Evolutionary conservation across 1,284 basidiomycete genomes (phyloP).

Genomic region (Microbotryum intermedium): DNA sequence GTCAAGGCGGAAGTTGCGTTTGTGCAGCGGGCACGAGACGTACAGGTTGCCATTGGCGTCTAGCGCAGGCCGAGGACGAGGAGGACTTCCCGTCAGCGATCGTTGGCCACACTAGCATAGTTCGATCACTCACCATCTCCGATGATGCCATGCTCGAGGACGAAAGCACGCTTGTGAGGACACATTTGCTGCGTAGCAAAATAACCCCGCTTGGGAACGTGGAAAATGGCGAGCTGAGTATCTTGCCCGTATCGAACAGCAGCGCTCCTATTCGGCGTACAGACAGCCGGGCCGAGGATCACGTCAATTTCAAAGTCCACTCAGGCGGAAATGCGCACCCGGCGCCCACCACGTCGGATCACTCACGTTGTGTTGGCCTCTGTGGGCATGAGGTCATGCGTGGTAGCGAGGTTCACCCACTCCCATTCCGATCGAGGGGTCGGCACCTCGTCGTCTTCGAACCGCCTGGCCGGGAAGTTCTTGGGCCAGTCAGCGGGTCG

Average conservation of each 20-base stretch:
- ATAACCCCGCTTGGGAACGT: constrained; percentile 51
- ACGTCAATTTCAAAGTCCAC: too few species aligned
- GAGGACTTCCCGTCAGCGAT: not conserved
- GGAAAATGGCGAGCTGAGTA: constrained; percentile 60
- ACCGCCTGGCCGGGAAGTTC: constrained; percentile 36
- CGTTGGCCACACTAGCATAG: constrained; percentile 38
- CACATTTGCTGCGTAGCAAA: constrained; percentile 60
- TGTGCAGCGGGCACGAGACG: constrained; percentile 37
- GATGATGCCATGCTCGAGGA: constrained; percentile 56
- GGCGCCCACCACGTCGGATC: not conserved
- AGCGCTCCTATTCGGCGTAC: constrained; percentile 40
- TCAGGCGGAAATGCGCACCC: constrained; percentile 33
- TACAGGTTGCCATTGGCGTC: constrained; percentile 26
- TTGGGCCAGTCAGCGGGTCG: constrained; percentile 65
- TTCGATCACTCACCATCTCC: constrained; percentile 36
- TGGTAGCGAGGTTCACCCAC: constrained; percentile 51
- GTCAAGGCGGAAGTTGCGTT: constrained; percentile 57
- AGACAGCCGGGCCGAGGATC: too few species aligned
- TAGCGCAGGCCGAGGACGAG: not conserved
- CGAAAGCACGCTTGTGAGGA: constrained; percentile 59
- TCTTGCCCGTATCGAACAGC: constrained; percentile 60
- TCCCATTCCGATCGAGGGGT: constrained; percentile 51
- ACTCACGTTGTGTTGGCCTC: constrained; percentile 35
- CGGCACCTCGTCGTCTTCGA: constrained; percentile 24
- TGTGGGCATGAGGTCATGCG: constrained; percentile 49